These are phyloP conservation scores for Rutstroemia sp. DNA, from an alignment of 2,329 filamentous ascomycete species.

Conservation along the genomic window DNA sequence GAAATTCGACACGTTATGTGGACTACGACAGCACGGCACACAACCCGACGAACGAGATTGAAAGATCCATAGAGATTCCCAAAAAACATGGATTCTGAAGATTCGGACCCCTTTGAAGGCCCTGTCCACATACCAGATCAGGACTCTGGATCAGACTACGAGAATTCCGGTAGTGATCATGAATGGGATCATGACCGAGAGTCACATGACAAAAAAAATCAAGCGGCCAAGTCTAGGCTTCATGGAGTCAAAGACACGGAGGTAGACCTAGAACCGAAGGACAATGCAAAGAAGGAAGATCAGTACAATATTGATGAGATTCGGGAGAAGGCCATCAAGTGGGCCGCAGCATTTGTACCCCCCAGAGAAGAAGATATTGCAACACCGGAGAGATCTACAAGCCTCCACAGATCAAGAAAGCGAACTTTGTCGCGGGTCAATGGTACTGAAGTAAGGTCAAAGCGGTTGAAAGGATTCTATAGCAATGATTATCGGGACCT, in stretches of 20 bases:
- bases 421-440: constrained; percentile 12
- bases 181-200: constrained; percentile 8
- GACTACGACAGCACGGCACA: constrained; percentile 4
- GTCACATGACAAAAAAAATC: constrained; percentile 11
- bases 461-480: constrained; percentile 35
- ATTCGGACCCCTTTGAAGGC: constrained; percentile 7
- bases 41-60: constrained; percentile 12
- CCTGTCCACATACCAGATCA: constrained; percentile 11
- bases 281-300: neutral
- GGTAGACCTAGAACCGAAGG: neutral
- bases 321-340: constrained; percentile 15
- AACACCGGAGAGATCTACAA: constrained; percentile 13
- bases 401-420: constrained; percentile 12
- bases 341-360: constrained; percentile 24
- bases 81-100: constrained; percentile 16
- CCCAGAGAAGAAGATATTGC: constrained; percentile 21
- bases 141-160: constrained; percentile 25
- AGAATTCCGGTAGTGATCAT: constrained; percentile 16
- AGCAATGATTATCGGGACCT: constrained; percentile 42
- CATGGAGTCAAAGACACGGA: neutral
- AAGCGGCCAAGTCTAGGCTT: neutral
- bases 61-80: constrained; percentile 9
- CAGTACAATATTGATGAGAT: constrained; percentile 10
- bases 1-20: constrained; percentile 13
- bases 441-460: constrained; percentile 17